Conservation (phyloP, 2,329 filamentous ascomycete genomes). For the Zasmidium citrigriseum region DNA sequence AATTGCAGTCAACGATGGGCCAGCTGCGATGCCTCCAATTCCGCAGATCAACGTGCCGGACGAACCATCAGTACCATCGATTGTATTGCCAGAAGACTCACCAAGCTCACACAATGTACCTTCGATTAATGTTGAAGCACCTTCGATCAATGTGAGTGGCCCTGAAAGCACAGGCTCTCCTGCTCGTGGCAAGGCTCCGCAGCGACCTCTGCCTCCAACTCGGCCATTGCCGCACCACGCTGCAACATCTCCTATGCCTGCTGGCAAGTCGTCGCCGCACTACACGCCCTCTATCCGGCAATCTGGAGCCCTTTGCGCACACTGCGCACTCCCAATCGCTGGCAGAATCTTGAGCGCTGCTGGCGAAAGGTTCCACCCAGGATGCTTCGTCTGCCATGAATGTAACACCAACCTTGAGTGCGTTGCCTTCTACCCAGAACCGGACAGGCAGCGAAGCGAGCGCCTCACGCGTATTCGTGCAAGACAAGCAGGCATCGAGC, state of each 20-base stretch:
- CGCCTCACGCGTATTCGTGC: slow-evolving; percentile 72
- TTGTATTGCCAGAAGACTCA: slow-evolving; percentile 53
- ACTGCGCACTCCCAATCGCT: slow-evolving; percentile 81
- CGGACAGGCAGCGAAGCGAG: slow-evolving; percentile 67
- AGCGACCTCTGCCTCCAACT: slow-evolving; percentile 54
- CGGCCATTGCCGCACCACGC: slow-evolving; percentile 38
- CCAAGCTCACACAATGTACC: slow-evolving; percentile 14
- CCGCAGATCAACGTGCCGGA: slow-evolving; percentile 59
- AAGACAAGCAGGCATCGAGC: slow-evolving; percentile 54
- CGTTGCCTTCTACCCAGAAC: slow-evolving; percentile 94
- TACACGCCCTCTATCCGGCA: slow-evolving; percentile 49
- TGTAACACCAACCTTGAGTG: slow-evolving; percentile 89
- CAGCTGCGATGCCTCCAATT: slow-evolving; percentile 11
- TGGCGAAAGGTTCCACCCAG: slow-evolving; percentile 83
- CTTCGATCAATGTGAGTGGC: slow-evolving; percentile 23
- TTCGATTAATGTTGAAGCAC: slow-evolving; percentile 18
- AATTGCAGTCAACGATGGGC: slow-evolving; percentile 18
- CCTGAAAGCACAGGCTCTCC: slow-evolving; percentile 13
- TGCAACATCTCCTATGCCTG: slow-evolving; percentile 33
- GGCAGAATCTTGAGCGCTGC: slow-evolving; percentile 86
- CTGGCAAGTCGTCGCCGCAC: slow-evolving; percentile 40
- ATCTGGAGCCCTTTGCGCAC: slow-evolving; percentile 74
- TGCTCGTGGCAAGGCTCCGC: slow-evolving; percentile 25
- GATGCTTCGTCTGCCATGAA: slow-evolving; percentile 87
- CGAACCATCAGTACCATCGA: slow-evolving; percentile 46